These are phyloP conservation scores for Auricularia sp. DNA, from an alignment of 768 basidiomycete genomes.

Conservation along the genomic window DNA sequence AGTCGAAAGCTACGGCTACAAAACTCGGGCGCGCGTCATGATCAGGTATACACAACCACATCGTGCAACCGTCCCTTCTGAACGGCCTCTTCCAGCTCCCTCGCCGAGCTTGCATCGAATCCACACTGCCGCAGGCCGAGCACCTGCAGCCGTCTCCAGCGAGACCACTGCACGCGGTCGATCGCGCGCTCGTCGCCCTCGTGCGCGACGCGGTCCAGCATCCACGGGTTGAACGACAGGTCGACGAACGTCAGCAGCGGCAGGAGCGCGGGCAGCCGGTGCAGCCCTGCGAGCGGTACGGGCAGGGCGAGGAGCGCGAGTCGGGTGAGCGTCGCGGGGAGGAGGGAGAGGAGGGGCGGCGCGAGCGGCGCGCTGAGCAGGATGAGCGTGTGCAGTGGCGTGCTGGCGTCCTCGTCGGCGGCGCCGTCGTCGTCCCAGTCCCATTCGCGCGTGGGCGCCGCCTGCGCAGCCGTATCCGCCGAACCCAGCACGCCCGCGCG, in stretches of 20 bases:
- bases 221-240: conserved; percentile 55
- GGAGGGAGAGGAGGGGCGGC: conserved; percentile 25
- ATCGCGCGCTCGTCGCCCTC: not conserved
- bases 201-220: conserved; percentile 37
- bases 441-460: not conserved
- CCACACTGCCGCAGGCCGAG: conserved; percentile 49
- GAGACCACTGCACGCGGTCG: conserved; percentile 34
- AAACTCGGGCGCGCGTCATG: no score
- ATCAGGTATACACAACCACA: conserved; percentile 31
- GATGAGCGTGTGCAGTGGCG: conserved; percentile 36
- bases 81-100: conserved; percentile 22
- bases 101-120: conserved; percentile 31
- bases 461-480: conserved; percentile 10
- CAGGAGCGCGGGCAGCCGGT: conserved; percentile 46
- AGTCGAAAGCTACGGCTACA: no score
- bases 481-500: conserved; percentile 3
- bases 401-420: conserved; percentile 32
- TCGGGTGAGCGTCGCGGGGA: conserved; percentile 57
- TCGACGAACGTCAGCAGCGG: conserved; percentile 56
- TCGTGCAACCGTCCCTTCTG: conserved; percentile 61
- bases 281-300: conserved; percentile 33
- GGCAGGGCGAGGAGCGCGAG: conserved; percentile 50
- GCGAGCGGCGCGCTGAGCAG: conserved; percentile 41
- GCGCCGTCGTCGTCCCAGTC: conserved; percentile 3
- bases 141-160: conserved; percentile 42